Evolutionary conservation across 1,284 basidiomycete genomes (phyloP).

Genomic region (Jaminaea rosea): DNA sequence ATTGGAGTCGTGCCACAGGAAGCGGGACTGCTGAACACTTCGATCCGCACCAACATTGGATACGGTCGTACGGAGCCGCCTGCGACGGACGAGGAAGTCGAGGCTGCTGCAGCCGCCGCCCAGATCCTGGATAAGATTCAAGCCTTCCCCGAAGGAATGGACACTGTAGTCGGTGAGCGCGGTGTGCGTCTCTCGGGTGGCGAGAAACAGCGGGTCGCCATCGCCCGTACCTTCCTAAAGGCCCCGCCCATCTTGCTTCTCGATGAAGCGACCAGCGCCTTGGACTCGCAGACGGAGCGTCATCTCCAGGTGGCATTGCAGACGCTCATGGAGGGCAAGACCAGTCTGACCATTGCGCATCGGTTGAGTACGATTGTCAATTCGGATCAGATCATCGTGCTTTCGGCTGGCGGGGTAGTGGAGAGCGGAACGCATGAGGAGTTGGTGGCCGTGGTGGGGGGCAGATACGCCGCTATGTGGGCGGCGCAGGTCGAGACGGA

Average conservation of each 20-base stretch:
- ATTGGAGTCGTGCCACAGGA: conserved; percentile 60
- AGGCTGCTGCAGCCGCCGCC: conserved; percentile 37
- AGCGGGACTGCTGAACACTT: conserved; percentile 64
- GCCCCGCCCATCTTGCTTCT: conserved; percentile 72
- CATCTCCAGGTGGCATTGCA: conserved; percentile 37
- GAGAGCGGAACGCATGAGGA: conserved; percentile 41
- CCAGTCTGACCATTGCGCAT: conserved; percentile 44
- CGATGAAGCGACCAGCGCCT: conserved; percentile 65
- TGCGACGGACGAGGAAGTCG: conserved; percentile 35
- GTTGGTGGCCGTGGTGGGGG: conserved; percentile 23
- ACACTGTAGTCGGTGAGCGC: conserved; percentile 70
- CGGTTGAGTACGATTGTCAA: conserved; percentile 46
- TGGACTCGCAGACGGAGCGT: conserved; percentile 43
- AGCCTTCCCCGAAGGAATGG: conserved; percentile 64
- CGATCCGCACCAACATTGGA: conserved; percentile 52
- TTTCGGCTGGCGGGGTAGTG: conserved; percentile 14
- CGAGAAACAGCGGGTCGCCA: conserved; percentile 75
- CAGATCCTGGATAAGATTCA: conserved; percentile 44
- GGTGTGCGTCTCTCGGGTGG: conserved; percentile 60
- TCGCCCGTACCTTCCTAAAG: conserved; percentile 76
- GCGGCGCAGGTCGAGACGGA: conserved; percentile 44
- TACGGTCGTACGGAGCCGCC: conserved; percentile 26
- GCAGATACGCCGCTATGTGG: conserved; percentile 40
- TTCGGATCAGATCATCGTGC: conserved; percentile 38
- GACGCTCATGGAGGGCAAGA: conserved; percentile 42